Base-by-base conservation (phyloP, 2,329 filamentous ascomycete genomes). In the Colletotrichum limetticola region DNA sequence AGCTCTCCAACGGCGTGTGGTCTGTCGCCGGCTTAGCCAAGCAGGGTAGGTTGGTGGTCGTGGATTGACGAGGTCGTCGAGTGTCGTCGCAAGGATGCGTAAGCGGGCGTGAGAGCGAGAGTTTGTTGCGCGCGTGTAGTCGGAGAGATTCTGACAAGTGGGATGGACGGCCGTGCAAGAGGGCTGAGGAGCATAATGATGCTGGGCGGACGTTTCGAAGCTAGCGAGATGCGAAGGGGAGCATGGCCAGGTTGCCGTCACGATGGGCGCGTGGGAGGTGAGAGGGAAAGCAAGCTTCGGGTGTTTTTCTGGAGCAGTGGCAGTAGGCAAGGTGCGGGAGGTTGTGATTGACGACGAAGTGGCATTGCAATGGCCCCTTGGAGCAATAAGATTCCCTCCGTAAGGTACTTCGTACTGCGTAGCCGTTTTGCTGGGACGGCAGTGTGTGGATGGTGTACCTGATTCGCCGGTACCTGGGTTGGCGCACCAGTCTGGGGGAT, bases 171-270 rank as follows among this genome's bases (percentile, higher is more conserved):
- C 68, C 63, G 68, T 68, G 68, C 71, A 64, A 74, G 58, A 72
- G 62, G 68, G 68, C 63, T 74, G 68, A 46, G 66, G 60, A 72
- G 68, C 71, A 74, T 74, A 74, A 72, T 74, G 71, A 72, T 74
- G 71, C 71, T 68, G 71, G 68, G 58, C 57, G 53, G 67, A 46
- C 42, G 62, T 74, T 74, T 64, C 63, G 62, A 60, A 72, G 67
- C 67, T 73, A 73, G 46, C 57, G 37, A 14, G 56, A 66, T 35
- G 35, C 61, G 60, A 67, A 49, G n/a, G 28, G 59, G 67, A 58
- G 66, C 71, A 73, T 73, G 61, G n/a, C 61, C 60, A 32, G 57
- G 35, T 49, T 57, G 14, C n/a, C 42, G 42, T 49, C 42, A 49
- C 42, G 42, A 49, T 49, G 42, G 42, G 42, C 42, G 42, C 19